These are phyloP conservation scores for Barnettozyma sp. DNA, from an alignment of 805 yeast species.

Conservation along the genomic window DNA sequence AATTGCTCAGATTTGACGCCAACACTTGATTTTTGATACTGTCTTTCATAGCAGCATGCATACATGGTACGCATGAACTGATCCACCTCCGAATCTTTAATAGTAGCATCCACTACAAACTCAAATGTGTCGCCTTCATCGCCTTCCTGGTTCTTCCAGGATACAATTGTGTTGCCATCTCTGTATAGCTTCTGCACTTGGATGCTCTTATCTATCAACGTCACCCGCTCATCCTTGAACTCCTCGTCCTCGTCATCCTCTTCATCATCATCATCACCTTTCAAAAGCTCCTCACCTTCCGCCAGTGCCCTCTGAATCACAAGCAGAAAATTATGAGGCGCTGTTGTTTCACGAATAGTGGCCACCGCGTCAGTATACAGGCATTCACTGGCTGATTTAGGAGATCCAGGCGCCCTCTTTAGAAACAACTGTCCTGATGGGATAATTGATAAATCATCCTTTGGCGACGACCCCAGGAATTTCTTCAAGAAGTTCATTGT, in stretches of 20 bases:
- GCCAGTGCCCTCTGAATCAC: slow-evolving; percentile 61
- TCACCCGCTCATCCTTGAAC: slow-evolving; percentile 60
- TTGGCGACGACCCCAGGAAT: slow-evolving; percentile 48
- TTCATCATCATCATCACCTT: slow-evolving; percentile 45
- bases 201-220: slow-evolving; percentile 56
- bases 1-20: slow-evolving; percentile 42
- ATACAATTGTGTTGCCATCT: slow-evolving; percentile 51
- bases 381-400: slow-evolving; percentile 82
- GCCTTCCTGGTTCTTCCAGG: slow-evolving; percentile 83
- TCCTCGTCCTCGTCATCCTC: slow-evolving; percentile 31
- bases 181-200: slow-evolving; percentile 46
- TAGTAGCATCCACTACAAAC: slow-evolving; percentile 60
- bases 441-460: slow-evolving; percentile 57
- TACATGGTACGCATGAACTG: slow-evolving; percentile 56
- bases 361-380: slow-evolving; percentile 76
- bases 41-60: slow-evolving; percentile 70
- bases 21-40: slow-evolving; percentile 49
- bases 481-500: slow-evolving; percentile 73
- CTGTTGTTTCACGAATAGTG: slow-evolving; percentile 58
- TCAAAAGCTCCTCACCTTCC: slow-evolving; percentile 54
- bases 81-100: slow-evolving; percentile 45
- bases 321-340: slow-evolving; percentile 61
- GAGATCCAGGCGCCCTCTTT: slow-evolving; percentile 68
- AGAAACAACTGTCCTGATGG: slow-evolving; percentile 77
- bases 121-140: slow-evolving; percentile 81